Percentiles rank a stretch among this genome's conserved stretches.
Evolutionary conservation across 306 rosid genomes (phyloP).

Genomic region (Luffa acutangula): DNA sequence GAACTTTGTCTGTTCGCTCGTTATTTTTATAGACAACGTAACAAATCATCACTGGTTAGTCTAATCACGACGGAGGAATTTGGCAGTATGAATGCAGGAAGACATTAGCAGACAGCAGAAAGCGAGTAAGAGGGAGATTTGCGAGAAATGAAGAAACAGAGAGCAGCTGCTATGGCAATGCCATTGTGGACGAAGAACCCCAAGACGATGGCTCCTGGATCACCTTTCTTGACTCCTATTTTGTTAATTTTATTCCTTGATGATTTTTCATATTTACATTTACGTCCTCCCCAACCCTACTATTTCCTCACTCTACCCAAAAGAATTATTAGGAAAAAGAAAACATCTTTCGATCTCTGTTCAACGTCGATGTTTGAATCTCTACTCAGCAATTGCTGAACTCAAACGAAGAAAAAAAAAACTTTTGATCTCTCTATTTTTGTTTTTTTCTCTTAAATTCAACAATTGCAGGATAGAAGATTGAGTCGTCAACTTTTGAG

Average conservation of each 20-base stretch:
- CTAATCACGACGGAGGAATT: neutral
- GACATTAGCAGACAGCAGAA: constrained; percentile 13
- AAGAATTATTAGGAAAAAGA: neutral
- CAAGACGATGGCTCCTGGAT: constrained; percentile 6
- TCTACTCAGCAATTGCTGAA: neutral
- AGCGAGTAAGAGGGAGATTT: constrained; percentile 9
- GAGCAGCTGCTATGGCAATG: neutral
- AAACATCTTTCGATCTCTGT: neutral
- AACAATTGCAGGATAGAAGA: too few relatives aligned
- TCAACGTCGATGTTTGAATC: neutral
- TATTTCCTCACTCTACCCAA: neutral
- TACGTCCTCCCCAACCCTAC: neutral
- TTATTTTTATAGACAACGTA: too few relatives aligned
- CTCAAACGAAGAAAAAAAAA: neutral
- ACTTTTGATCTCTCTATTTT: too few relatives aligned
- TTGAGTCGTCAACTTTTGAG: neutral
- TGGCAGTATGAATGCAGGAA: constrained; percentile 14
- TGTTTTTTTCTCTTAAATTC: too few relatives aligned
- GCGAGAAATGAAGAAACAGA: constrained; percentile 13
- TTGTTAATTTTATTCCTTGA: neutral
- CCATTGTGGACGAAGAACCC: neutral
- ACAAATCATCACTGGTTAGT: neutral
- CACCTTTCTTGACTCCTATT: neutral
- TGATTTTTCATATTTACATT: neutral
- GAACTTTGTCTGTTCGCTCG: too few relatives aligned